Evolutionary conservation across 257 asterid species (phyloP), one percentile per base, ranked within the genome.

Genomic region (Jaltomata sinuosa): DNA sequence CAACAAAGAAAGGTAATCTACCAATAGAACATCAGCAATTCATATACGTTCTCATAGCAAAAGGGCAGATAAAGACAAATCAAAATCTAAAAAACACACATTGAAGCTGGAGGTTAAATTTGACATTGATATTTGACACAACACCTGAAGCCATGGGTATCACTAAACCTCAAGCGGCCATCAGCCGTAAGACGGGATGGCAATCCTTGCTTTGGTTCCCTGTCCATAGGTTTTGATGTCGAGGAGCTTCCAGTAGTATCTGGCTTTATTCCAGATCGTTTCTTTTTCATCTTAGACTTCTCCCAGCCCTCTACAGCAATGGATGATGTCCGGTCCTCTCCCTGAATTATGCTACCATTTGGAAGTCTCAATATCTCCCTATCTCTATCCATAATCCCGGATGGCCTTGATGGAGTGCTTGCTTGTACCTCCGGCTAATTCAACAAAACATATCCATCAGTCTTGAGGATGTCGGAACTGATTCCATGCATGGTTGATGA

Each of bases 251-350:
- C 84, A 85, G 91, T 86, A 86, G 52, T 83, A 62, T 96, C 99
- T 84, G 88, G 88, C 91, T 96, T 96, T 89, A 91, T 91, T 87
- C 97, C 92, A 45, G 99, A 93, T 47, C 99, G 99, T 84, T 92
- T 96, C 86, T 92, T 96, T 94, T 94, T 96, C 96, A 89, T 96
- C 92, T 92, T 96, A 53, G 97, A 89, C 86, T 90, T 94, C 88
- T 96, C 99, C 99, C 98, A 96, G 87, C 98, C 97, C 84, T 94
- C 98, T 83, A 92, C 92, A 76, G 89, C 88, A 83, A 89, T 81
- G 55, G 98, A 88, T 52, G 90, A 86, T 72, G 89, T 69, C 77
- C 95, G 89, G 85, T 90, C 97, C 85, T 93, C 97, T 47, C 93
- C 88, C 85, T 90, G 97, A 68, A 85, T 90, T 78, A 88, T 83